A percentile compares a stretch with the other conserved stretches of the same genome.
These are phyloP conservation scores for Colletotrichum cereale DNA, from an alignment of 2,329 filamentous ascomycete species.

Conservation along the genomic window DNA sequence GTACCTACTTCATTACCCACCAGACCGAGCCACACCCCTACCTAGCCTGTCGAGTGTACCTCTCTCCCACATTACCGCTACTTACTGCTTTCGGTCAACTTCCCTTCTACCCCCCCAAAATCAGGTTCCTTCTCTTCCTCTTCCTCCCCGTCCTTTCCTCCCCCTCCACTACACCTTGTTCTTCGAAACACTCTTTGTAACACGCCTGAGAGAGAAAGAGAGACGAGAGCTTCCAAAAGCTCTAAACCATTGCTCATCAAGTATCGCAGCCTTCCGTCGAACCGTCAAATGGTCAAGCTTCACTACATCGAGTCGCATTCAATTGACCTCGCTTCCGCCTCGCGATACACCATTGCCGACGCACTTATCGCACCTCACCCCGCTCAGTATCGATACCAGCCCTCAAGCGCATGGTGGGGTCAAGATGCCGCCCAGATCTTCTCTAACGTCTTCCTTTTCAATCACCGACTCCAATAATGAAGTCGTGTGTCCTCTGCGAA, in stretches of 20 bases:
- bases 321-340: slow-evolving; percentile 49
- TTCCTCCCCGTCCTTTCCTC: slow-evolving; percentile 43
- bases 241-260: slow-evolving; percentile 28
- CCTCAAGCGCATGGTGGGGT: slow-evolving; percentile 65
- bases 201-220: slow-evolving; percentile 44
- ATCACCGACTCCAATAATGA: slow-evolving; percentile 94
- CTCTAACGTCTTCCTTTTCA: slow-evolving; percentile 90
- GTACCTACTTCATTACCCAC: slow-evolving; percentile 38
- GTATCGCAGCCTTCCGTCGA: slow-evolving; percentile 25
- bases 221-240: slow-evolving; percentile 40
- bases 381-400: slow-evolving; percentile 52
- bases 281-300: slow-evolving; percentile 35
- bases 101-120: slow-evolving; percentile 39
- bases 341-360: slow-evolving; percentile 31
- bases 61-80: slow-evolving; percentile 38
- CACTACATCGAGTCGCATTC: slow-evolving; percentile 43
- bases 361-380: slow-evolving; percentile 48
- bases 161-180: slow-evolving; percentile 40
- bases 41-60: slow-evolving; percentile 7
- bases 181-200: slow-evolving; percentile 44
- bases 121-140: slow-evolving; percentile 41
- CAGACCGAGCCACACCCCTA: slow-evolving; percentile 41
- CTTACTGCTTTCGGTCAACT: slow-evolving; percentile 42
- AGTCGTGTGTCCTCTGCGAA: slow-evolving; percentile 94
- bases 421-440: slow-evolving; percentile 90